Base-by-base conservation (phyloP, 2,329 filamentous ascomycete genomes). In the Fusarium sp. region DNA sequence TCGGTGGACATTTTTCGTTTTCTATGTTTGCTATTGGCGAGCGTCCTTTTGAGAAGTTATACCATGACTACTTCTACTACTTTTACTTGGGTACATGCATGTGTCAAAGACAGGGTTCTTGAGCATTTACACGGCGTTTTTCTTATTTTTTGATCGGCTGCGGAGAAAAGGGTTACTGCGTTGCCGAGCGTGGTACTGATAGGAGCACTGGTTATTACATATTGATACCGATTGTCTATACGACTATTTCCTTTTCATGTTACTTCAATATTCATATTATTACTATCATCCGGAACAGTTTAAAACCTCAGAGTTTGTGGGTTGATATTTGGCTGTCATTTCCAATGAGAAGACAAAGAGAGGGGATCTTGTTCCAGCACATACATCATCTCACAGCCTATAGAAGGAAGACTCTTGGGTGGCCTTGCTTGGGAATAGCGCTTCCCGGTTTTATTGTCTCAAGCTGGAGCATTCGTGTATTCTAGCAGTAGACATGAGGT, bases 71-170 rank as follows among this genome's bases (percentile, higher is more conserved):
- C 62, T 58, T 62, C 55, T 56, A 52, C 47, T 56, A 61, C 49
- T 62, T 46, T 67, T 67, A 58, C 48, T 47, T 69, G 65, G 62
- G 58, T 72, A 56, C 65, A 58, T 69, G 57, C 62, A 65, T 65
- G 62, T 62, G 69, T 71, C 59, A 74, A 70, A 74, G 73, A 75
- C 58, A 44, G 54, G 67, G 73, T 57, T 65, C 44, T 72, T 74
- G 67, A 77, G 75, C 75, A 77, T 77, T 76, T 75, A 70, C 74
- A 76, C 57, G 75, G 75, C 75, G 75, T 77, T 77, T 58, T 54
- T 46, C 11, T 25, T 10, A 9, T 24, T 22, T 30, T 16, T 62
- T 62, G 30, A 57, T 69, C 34, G 73, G 62, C 24, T 67, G 65
- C 49, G 58, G 70, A 58, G 65, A 66, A 75, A 74, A 62, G 63